Evolutionary conservation across 1,284 basidiomycete genomes (phyloP), one percentile per base, ranked within the genome.

Genomic region (Veloporphyrellus conicus): DNA sequence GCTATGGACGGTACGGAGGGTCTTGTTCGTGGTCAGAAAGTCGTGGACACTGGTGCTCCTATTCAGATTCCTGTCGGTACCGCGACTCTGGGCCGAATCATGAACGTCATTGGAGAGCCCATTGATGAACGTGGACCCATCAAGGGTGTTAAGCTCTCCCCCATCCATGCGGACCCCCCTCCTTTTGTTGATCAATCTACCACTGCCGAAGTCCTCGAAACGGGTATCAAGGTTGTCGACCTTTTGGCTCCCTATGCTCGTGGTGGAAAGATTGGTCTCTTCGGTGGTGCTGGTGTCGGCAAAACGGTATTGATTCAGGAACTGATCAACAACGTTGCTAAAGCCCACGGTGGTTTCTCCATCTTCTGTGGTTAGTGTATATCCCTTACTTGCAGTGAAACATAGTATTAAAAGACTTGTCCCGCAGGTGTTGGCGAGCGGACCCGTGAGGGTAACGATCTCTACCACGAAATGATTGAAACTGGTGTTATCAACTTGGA

Each of bases 391-490:
- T 15, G 41, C 40, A 9, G 1, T 33, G 8, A 2, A 2, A 1
- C 19, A 15, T 7, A 3, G 19, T 27, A 15, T 55, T 43, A 22
- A 41, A 47, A 48, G 6, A 28, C 3, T 38, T 34, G 16, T 37
- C 22, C 1, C 4, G 18, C 45, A 89, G 92, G 93, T 87, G 93
- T 96, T 73, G 95, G 95, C 67, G 95, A 99, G 77, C 92, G 95
- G 77, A 99, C 95, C 60, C 95, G 95, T 82, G 95, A 99, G 86
- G 95, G 95, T 77, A 99, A 99, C 81, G 95, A 99, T 79, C 78
- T 99, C 64, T 99, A 99, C 81, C 94, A 97, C 76, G 95, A 99
- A 78, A 98, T 99, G 94, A 96, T 96, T 75, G 93, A 98, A 75
- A 97, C 94, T 53, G 95, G 95, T 86, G 95, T 99, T 82, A 99